Percentiles rank a stretch among this genome's conserved stretches.
Evolutionary conservation across 805 yeast species (phyloP).

Genomic region (Yarrowia divulgata): DNA sequence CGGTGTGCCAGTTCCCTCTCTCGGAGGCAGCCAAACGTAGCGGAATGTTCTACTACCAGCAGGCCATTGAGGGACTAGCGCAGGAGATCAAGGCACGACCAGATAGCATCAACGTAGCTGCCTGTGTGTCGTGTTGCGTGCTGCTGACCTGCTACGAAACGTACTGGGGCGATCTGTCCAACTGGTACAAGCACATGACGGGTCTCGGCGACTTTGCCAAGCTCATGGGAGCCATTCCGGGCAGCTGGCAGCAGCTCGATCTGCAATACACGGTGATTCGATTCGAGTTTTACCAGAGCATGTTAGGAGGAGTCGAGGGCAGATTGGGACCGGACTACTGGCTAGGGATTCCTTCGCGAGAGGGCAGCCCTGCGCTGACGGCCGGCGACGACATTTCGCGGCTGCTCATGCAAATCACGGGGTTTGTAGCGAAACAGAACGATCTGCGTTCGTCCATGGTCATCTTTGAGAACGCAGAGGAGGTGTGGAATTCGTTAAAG

Average conservation of each 20-base stretch:
- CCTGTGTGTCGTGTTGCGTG: conserved; percentile 35
- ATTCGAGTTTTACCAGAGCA: conserved; percentile 34
- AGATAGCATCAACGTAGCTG: conserved; percentile 20
- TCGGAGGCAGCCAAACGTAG: conserved; percentile 29
- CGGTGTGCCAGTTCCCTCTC: conserved; percentile 26
- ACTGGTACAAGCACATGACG: conserved; percentile 37
- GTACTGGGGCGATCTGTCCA: conserved; percentile 37
- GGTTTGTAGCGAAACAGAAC: conserved; percentile 35
- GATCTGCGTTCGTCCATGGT: conserved; percentile 2
- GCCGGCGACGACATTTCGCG: conserved; percentile 34
- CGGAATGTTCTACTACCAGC: conserved; percentile 31
- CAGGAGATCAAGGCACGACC: conserved; percentile 18
- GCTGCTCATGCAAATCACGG: conserved; percentile 33
- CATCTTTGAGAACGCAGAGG: conserved; percentile 1
- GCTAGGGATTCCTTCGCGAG: conserved; percentile 19
- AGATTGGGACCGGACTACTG: conserved; percentile 27
- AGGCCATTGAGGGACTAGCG: conserved; percentile 24
- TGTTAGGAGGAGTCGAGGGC: conserved; percentile 35
- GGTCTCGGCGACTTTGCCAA: conserved; percentile 38
- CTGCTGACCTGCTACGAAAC: conserved; percentile 38
- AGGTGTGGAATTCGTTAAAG: background rate
- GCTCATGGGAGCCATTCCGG: conserved; percentile 30
- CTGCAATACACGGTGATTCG: conserved; percentile 33
- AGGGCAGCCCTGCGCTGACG: conserved; percentile 21
- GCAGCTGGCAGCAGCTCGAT: conserved; percentile 18